A percentile compares a stretch with the other conserved stretches of the same genome.
Evolutionary conservation across 1,139 yeast genomes (phyloP).

Genomic region (Scheffersomyces cryptocercus): DNA sequence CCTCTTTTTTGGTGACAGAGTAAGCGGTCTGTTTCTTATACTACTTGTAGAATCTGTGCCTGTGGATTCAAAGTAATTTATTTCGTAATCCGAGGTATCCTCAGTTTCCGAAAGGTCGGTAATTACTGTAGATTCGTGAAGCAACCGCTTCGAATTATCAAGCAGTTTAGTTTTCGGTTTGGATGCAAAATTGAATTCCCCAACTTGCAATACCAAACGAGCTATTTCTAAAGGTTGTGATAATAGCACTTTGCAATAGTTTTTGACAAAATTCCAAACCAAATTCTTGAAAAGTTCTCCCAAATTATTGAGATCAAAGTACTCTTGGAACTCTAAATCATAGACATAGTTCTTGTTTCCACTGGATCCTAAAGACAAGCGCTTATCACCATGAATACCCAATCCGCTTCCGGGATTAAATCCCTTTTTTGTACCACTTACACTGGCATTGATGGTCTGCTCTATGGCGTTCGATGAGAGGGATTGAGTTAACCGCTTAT

Average conservation of each 20-base stretch:
- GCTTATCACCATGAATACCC: slow-evolving; percentile 19
- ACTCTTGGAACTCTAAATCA: slow-evolving; percentile 69
- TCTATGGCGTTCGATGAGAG: not conserved
- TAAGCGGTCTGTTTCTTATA: not conserved
- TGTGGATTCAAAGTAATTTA: slow-evolving; percentile 53
- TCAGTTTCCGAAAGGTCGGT: slow-evolving; percentile 23
- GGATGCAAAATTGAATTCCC: slow-evolving; percentile 44
- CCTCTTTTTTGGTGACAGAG: slow-evolving; percentile 3
- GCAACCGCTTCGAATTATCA: not conserved
- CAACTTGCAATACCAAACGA: slow-evolving; percentile 77
- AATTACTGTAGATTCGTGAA: not conserved
- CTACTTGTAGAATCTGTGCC: slow-evolving; percentile 12
- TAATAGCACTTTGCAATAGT: slow-evolving; percentile 64
- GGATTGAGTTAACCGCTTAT: slow-evolving; percentile 33
- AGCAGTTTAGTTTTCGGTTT: not conserved
- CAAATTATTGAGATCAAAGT: slow-evolving; percentile 59
- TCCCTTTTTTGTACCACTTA: slow-evolving; percentile 9
- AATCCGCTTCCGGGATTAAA: slow-evolving; percentile 22
- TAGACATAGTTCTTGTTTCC: slow-evolving; percentile 50
- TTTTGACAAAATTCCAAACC: slow-evolving; percentile 60
- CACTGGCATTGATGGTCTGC: slow-evolving; percentile 5
- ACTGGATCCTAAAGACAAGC: not conserved
- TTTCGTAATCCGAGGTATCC: slow-evolving; percentile 36
- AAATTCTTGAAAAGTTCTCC: slow-evolving; percentile 55
- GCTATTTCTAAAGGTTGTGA: slow-evolving; percentile 91